These are phyloP conservation scores for Clitoria ternatea DNA, from an alignment of 306 rosid genomes.

Conservation along the genomic window DNA sequence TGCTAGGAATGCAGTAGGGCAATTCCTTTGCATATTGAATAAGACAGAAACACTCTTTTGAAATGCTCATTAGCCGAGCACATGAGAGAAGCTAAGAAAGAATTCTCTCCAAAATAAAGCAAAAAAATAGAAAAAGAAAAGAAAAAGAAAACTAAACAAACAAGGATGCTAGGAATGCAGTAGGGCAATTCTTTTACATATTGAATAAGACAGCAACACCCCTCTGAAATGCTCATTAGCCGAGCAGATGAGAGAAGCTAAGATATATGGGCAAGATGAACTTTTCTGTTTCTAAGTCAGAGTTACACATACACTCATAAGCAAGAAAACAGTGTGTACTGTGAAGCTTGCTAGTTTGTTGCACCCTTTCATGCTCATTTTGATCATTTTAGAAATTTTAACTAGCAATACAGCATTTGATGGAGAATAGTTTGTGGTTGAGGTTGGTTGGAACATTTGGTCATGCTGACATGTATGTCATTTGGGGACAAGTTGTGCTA, in stretches of 20 bases:
- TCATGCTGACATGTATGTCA: not conserved
- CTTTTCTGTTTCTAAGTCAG: not conserved
- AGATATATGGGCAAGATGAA: not conserved
- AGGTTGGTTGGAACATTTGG: not conserved
- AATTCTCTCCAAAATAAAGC: no score
- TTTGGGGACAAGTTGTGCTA: not conserved
- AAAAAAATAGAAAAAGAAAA: no score
- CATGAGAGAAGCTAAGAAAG: not conserved
- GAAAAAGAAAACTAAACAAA: not conserved
- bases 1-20: not conserved
- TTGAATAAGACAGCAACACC: not conserved
- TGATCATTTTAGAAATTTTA: conserved; percentile 5
- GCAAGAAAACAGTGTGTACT: not conserved
- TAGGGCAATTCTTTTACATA: not conserved
- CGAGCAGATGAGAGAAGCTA: not conserved
- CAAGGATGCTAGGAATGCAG: conserved; percentile 1
- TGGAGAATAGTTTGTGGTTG: not conserved
- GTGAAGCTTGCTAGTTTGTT: not conserved
- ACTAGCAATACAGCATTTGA: not conserved
- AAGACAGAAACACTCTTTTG: not conserved
- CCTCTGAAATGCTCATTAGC: not conserved
- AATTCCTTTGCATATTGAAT: not conserved
- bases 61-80: not conserved
- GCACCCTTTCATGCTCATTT: not conserved
- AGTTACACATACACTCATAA: not conserved